These are phyloP conservation scores for Centrapalus pauciflorus DNA, from an alignment of 129 eudicot species.

Conservation along the genomic window DNA sequence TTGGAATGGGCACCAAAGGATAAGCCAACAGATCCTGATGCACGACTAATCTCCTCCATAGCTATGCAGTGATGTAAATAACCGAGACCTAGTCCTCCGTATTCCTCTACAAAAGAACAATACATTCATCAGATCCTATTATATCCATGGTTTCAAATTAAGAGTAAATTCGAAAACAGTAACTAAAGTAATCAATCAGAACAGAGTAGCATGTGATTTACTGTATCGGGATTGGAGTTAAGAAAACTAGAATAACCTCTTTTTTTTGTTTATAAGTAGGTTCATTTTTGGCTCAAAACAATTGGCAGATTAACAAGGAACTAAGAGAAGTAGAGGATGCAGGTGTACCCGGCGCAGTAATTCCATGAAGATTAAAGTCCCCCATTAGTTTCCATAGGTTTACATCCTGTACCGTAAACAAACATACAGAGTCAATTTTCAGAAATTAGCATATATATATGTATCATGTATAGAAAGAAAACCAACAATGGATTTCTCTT, in stretches of 20 bases:
- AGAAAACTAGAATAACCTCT: not conserved
- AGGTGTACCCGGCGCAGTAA: conserved; percentile 79
- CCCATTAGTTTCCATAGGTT: conserved; percentile 97
- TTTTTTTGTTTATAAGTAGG: not conserved
- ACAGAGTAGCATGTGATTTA: not conserved
- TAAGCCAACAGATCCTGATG: conserved; percentile 86
- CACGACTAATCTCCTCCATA: conserved; percentile 93
- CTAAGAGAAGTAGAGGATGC: conserved; percentile 2
- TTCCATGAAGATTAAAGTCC: conserved; percentile 88
- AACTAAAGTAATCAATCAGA: not conserved
- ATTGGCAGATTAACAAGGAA: conserved; percentile 3
- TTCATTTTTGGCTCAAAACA: not conserved
- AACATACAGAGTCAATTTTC: conserved; percentile 10
- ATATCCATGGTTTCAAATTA: not conserved
- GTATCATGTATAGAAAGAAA: not conserved
- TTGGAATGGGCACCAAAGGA: conserved; percentile 95
- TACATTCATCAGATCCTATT: not conserved
- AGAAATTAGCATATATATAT: not conserved
- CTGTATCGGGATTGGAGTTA: not conserved
- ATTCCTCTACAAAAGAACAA: conserved; percentile 56
- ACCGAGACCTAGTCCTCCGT: conserved; percentile 96
- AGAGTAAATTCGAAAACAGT: not conserved
- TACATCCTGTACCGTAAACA: conserved; percentile 50
- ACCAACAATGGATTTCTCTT: not conserved
- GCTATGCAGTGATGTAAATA: conserved; percentile 89